A percentile compares a stretch with the other conserved stretches of the same genome.
Conservation (phyloP, 192 early-diverging fungal species). For the Mortierella antarctica region DNA sequence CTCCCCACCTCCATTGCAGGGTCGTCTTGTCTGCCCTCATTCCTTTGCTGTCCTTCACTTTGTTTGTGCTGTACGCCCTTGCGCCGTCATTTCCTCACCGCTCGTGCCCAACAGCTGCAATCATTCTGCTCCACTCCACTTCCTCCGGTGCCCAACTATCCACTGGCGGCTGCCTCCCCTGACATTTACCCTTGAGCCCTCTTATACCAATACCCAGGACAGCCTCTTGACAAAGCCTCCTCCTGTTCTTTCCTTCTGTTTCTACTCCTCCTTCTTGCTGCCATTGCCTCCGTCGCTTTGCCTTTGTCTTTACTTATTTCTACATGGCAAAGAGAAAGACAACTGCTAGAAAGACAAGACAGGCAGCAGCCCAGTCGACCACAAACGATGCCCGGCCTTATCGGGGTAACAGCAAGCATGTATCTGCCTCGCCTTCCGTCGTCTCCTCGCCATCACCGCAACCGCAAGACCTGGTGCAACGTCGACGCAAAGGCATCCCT, state of each 20-base stretch:
- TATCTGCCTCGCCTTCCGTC: conserved; percentile 32
- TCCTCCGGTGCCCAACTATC: neutral
- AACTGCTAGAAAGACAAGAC: conserved; percentile 27
- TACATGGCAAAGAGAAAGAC: conserved; percentile 46
- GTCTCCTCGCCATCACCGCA: conserved; percentile 47
- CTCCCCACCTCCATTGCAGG: neutral
- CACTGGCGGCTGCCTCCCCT: too few relatives aligned
- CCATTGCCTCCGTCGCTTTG: neutral
- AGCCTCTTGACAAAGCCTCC: neutral
- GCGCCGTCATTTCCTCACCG: too few relatives aligned
- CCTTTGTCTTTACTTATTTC: neutral
- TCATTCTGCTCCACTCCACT: neutral
- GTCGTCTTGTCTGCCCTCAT: neutral
- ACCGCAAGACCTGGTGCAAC: conserved; percentile 44
- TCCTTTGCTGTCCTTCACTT: neutral
- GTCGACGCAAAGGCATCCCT: conserved; percentile 42
- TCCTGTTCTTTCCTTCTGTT: neutral
- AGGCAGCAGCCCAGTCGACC: neutral
- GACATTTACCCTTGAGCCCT: neutral
- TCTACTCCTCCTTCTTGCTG: neutral
- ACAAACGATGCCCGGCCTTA: conserved; percentile 16
- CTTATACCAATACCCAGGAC: too few relatives aligned
- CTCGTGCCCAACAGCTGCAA: too few relatives aligned
- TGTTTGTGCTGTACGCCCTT: neutral
- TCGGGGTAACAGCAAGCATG: conserved; percentile 26